phyloP scores from a whole-genome alignment of 1,139 yeast genomes.

The Pichia sp. region DNA sequence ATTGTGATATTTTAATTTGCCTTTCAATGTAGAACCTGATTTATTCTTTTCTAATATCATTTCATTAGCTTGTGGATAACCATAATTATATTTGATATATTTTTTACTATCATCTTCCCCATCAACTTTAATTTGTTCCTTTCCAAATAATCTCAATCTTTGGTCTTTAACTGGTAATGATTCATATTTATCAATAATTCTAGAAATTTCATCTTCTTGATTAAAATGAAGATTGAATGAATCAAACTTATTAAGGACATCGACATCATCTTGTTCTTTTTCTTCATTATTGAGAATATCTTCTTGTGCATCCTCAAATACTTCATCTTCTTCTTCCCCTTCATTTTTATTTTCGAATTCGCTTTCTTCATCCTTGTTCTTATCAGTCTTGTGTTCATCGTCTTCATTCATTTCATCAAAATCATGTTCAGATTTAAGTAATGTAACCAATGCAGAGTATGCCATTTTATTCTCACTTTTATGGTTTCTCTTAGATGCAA shows the following conservation, averaged over 20 bases:
- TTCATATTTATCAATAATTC: conserved; percentile 32
- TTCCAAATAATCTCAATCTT: conserved; percentile 5
- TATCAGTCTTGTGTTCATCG: conserved; percentile 29
- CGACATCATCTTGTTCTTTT: conserved; percentile 30
- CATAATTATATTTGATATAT: conserved; percentile 19
- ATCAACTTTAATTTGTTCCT: conserved; percentile 4
- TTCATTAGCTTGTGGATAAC: conserved; percentile 11
- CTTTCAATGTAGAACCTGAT: conserved; percentile 8
- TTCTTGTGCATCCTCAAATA: conserved; percentile 32
- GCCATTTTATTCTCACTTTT: conserved; percentile 41
- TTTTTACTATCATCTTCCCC: conserved; percentile 11
- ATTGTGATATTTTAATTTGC: conserved; percentile 22
- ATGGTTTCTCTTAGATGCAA: conserved; percentile 20
- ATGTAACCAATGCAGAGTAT: conserved; percentile 68
- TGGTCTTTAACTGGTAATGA: conserved; percentile 9
- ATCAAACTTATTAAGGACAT: conserved; percentile 35
- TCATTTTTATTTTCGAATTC: conserved; percentile 23
- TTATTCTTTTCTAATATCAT: conserved; percentile 2
- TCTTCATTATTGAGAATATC: conserved; percentile 30
- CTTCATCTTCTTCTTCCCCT: conserved; percentile 30
- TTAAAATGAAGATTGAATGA: conserved; percentile 78
- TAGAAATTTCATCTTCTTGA: conserved; percentile 35
- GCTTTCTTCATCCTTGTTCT: conserved; percentile 13
- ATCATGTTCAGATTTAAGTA: conserved; percentile 51
- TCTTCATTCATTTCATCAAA: conserved; percentile 24